phyloP scores from a whole-genome alignment of 2,329 filamentous ascomycete genomes.

The Triangularia setosa region DNA sequence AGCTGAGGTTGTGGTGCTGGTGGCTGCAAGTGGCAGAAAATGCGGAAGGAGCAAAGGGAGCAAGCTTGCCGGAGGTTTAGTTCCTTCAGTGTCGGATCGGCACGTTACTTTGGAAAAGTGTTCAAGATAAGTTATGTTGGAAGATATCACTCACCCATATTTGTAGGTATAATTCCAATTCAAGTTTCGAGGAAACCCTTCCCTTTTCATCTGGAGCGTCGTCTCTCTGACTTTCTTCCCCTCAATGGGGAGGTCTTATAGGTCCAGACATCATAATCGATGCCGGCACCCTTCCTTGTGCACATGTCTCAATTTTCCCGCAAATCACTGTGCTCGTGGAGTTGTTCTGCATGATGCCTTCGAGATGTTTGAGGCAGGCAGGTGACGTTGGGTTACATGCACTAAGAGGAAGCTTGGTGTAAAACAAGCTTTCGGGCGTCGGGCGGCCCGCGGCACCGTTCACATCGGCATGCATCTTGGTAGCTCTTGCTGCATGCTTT shows the following conservation, averaged over 20 bases:
- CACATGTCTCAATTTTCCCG: background rate
- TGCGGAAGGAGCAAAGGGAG: background rate
- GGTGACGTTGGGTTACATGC: slow-evolving; percentile 1
- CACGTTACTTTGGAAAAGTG: background rate
- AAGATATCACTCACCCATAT: background rate
- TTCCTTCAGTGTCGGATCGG: background rate
- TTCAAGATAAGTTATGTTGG: too few relatives aligned
- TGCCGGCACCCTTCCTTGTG: background rate
- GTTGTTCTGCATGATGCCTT: background rate
- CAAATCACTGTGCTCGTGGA: background rate
- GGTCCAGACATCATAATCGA: background rate
- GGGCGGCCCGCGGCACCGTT: background rate
- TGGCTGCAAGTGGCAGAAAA: background rate
- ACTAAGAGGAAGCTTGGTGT: background rate
- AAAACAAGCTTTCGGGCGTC: slow-evolving; percentile 8
- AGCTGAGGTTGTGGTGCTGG: background rate
- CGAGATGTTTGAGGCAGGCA: background rate
- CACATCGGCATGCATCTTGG: slow-evolving; percentile 4
- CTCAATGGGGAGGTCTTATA: background rate
- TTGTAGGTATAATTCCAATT: background rate
- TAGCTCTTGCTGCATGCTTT: background rate
- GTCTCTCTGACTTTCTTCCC: background rate
- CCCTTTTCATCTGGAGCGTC: background rate
- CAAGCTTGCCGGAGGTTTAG: background rate
- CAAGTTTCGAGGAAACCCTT: background rate